Evolutionary conservation across 2,329 filamentous ascomycete genomes (phyloP).

Genomic region (Fusarium graminum): DNA sequence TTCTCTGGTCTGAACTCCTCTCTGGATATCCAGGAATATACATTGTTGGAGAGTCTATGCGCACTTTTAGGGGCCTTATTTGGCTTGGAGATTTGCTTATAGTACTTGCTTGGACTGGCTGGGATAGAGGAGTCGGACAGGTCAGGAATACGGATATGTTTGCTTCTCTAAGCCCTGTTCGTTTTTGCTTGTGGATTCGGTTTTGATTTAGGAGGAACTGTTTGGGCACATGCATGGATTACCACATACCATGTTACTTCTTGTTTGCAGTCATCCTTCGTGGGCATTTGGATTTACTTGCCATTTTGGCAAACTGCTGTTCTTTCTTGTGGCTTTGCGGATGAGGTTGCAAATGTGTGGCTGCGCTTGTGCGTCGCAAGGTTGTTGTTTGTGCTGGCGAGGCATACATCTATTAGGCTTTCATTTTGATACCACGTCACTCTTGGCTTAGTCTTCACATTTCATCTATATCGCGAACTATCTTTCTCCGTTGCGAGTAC

Average conservation of each 20-base stretch:
- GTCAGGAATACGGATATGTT: slow-evolving; percentile 41
- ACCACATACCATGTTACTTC: slow-evolving; percentile 38
- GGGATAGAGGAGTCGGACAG: slow-evolving; percentile 57
- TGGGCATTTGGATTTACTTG: slow-evolving; percentile 37
- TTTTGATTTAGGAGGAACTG: slow-evolving; percentile 17
- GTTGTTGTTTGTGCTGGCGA: slow-evolving; percentile 40
- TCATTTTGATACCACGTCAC: slow-evolving; percentile 50
- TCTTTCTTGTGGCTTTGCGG: slow-evolving; percentile 21
- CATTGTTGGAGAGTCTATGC: slow-evolving; percentile 54
- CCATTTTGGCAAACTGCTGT: slow-evolving; percentile 37
- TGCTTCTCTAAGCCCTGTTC: slow-evolving; percentile 19
- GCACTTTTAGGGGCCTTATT: slow-evolving; percentile 49
- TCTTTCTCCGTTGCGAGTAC: neutral
- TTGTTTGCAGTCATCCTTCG: slow-evolving; percentile 27
- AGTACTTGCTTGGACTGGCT: slow-evolving; percentile 54
- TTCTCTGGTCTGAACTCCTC: slow-evolving; percentile 48
- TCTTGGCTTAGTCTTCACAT: slow-evolving; percentile 44
- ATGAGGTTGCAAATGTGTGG: slow-evolving; percentile 39
- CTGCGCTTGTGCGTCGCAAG: slow-evolving; percentile 39
- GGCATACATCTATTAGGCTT: slow-evolving; percentile 48
- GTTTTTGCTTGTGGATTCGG: slow-evolving; percentile 12
- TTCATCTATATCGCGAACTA: slow-evolving; percentile 16
- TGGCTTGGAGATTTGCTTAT: slow-evolving; percentile 51
- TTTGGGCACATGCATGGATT: slow-evolving; percentile 36
- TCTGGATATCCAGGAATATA: slow-evolving; percentile 56